A percentile compares a stretch with the other conserved stretches of the same genome.
Conservation (phyloP, 129 eudicot species). For the Dittrichia graveolens region DNA sequence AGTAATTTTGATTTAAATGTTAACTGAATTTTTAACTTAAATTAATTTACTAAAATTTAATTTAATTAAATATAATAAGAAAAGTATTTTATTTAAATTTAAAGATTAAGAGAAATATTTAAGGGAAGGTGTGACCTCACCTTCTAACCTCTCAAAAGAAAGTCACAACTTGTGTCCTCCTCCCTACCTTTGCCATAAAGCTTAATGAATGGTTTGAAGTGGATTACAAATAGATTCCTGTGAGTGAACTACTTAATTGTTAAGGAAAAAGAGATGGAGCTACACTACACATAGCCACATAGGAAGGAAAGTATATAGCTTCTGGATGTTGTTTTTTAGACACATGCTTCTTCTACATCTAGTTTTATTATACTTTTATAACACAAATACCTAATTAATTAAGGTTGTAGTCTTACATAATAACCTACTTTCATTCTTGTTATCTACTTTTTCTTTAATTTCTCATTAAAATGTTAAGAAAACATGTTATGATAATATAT, state of each 20-base stretch:
- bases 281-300: too few relatives aligned
- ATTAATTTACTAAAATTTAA: too few relatives aligned
- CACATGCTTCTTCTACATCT: slow-evolving; percentile 5
- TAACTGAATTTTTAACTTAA: too few relatives aligned
- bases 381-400: neutral
- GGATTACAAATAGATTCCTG: slow-evolving; percentile 30
- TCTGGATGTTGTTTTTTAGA: slow-evolving; percentile 18
- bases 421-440: too few relatives aligned
- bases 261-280: slow-evolving; percentile 28
- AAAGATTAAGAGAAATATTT: too few relatives aligned
- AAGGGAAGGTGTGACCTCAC: neutral
- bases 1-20: too few relatives aligned
- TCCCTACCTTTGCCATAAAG: slow-evolving; percentile 23
- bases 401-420: neutral
- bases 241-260: slow-evolving; percentile 28
- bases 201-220: slow-evolving; percentile 29
- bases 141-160: neutral
- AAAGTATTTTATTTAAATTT: too few relatives aligned
- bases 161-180: slow-evolving; percentile 20
- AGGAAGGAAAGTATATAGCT: slow-evolving; percentile 24
- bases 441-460: too few relatives aligned
- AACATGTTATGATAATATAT: too few relatives aligned
- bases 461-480: too few relatives aligned
- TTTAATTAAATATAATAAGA: too few relatives aligned
- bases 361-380: too few relatives aligned